phyloP scores from a whole-genome alignment of 805 yeast genomes.

The Lipomyces japonicus region DNA sequence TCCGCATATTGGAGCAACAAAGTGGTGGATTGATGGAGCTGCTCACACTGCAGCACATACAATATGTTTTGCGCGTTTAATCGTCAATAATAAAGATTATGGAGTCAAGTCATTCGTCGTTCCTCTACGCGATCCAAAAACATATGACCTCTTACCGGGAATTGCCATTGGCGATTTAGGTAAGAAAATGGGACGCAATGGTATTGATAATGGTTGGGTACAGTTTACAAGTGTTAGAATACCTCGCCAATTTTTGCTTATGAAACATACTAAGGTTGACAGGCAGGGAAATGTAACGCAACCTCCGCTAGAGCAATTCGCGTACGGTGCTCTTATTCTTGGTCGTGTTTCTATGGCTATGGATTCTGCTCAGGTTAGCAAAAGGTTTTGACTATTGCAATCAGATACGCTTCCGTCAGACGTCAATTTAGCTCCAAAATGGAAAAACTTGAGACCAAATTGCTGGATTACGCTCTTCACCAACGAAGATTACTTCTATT shows the following conservation, averaged over 20 bases:
- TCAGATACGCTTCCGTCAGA: conserved; percentile 85
- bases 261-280: conserved; percentile 70
- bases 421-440: conserved; percentile 66
- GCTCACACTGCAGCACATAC: conserved; percentile 91
- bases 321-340: conserved; percentile 80
- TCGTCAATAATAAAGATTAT: conserved; percentile 77
- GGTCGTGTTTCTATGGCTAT: conserved; percentile 89
- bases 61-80: conserved; percentile 77
- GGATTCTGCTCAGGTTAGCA: conserved; percentile 77
- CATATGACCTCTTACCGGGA: conserved; percentile 72
- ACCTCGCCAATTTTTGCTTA: conserved; percentile 79
- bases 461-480: conserved; percentile 83
- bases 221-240: conserved; percentile 80
- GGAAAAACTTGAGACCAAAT: conserved; percentile 57
- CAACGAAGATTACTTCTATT: conserved; percentile 85
- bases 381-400: conserved; percentile 79
- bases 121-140: conserved; percentile 70
- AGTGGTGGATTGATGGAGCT: conserved; percentile 99
- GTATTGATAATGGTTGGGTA: conserved; percentile 96
- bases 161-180: conserved; percentile 88
- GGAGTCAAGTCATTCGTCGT: conserved; percentile 93
- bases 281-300: conserved; percentile 65
- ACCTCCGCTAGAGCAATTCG: conserved; percentile 83
- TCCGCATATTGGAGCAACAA: conserved; percentile 88
- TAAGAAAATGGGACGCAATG: conserved; percentile 92